Evolutionary conservation across 352 stramenopile genomes (phyloP), one percentile per base, ranked within the genome.

Genomic region (Peronospora farinosa): DNA sequence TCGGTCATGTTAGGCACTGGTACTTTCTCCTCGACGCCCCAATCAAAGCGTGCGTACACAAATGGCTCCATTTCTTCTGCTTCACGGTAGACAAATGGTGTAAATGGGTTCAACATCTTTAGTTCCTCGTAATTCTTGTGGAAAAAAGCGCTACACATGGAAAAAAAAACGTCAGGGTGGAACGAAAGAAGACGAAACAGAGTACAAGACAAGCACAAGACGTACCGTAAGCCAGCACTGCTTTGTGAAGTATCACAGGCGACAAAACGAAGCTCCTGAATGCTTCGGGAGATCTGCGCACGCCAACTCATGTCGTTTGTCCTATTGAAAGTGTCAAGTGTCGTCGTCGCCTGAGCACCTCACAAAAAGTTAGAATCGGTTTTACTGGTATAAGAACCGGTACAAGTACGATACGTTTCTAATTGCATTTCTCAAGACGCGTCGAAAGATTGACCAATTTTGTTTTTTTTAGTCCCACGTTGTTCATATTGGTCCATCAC

Each of bases 21-120:
- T 33, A 93, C 67, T 67, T 93, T 70, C 74, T 92, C 74, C 59
- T 93, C 79, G 33, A 81, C 70, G 38, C 83, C 83, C 83, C 83
- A 93, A 57, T 92, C 79, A 47, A 78, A 93, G 25, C 83, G 79
- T 6, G 76, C 83, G 71, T 93, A 91, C 43, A 93, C 76, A 52
- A 93, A 93, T n/a, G 83, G 83, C 48, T 91, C 68, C 68, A 91
- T 85, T 48, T 88, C 83, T 36, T 91, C 80, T n/a, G 78, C 80
- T 46, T 93, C 83, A 40, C 83, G 75, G 71, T 93, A 93, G 42
- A 93, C 69, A 47, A 93, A 82, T 19, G 83, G 83, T 49, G 80
- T 93, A 45, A 56, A 54, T 15, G 82, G 83, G 67, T 93, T 93
- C 28, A 93, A 67, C 79, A 91, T 90, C 75, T 93, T 93, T 36